Evolutionary conservation across 1,139 yeast genomes (phyloP).

Genomic region (Insectozyma bohioensis): DNA sequence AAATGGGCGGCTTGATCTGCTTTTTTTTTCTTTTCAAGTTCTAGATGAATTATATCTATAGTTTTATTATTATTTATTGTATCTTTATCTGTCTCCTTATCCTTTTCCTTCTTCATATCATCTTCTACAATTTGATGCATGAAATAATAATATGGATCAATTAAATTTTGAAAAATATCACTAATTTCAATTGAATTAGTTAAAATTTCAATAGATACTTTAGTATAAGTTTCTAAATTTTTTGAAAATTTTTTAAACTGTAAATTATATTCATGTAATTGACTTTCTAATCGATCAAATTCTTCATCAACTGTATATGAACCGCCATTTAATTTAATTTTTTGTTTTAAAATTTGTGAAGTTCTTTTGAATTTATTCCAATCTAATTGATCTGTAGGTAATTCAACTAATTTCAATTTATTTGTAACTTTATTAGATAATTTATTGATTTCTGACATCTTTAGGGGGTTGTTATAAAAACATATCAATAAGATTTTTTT

Average conservation of each 20-base stretch:
- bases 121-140: no score
- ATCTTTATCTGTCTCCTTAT: no score
- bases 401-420: conserved; percentile 20
- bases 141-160: conserved; percentile 29
- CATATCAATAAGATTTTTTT: no score
- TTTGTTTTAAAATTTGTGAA: conserved; percentile 34
- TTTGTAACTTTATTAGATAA: conserved; percentile 15
- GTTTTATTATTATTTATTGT: no score
- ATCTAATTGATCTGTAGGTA: conserved; percentile 17
- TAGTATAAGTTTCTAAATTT: conserved; percentile 12
- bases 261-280: conserved; percentile 13
- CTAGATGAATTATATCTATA: conserved; percentile 1
- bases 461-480: neutral
- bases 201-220: conserved; percentile 15
- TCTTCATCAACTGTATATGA: conserved; percentile 39
- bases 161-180: conserved; percentile 19
- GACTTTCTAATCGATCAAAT: conserved; percentile 28
- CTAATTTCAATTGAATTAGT: conserved; percentile 20
- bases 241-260: conserved; percentile 16
- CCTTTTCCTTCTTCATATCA: no score
- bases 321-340: conserved; percentile 24
- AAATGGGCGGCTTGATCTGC: no score
- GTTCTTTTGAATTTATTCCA: conserved; percentile 29
- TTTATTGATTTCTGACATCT: conserved; percentile 13
- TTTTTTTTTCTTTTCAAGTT: neutral